Evolutionary conservation across 768 basidiomycete genomes (phyloP), one percentile per base, ranked within the genome.

Genomic region (Calocera cornea): DNA sequence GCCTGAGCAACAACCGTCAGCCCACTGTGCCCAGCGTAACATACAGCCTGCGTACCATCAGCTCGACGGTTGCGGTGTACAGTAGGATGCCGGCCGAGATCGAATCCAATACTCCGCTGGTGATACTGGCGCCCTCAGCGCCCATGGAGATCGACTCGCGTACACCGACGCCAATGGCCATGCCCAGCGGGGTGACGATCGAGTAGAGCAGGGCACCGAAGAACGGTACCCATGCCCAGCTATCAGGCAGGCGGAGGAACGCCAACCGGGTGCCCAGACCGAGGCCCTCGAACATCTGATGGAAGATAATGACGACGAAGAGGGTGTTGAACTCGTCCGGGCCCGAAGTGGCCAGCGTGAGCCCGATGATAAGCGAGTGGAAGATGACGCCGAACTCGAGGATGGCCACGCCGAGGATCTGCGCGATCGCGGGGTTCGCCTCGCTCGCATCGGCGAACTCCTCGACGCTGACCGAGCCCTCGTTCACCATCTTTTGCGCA

Each of bases 361-460:
- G 66, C n/a, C 78, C 78, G 67, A 78, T 78, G 67, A 77, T 76
- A 34, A 77, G 67, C 12, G 74, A 74, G 54, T 76, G 74, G 66
- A 76, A 72, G 68, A 74, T 69, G 50, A 74, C 72, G 34, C 75
- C 75, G 19, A 71, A 70, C 67, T 76, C 75, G 38, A 76, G 72
- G n/a, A 73, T 68, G 1, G 70, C 54, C n/a, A 75, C 73, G 14
- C 67, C 70, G 44, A 69, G 44, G 10, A 68, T 31, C 65, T 68
- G 66, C 8, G 67, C 70, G 3, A 69, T 50, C 16, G 69, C 41
- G 5, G 72, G 72, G 40, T 66, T 68, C 60, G 66, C 33, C 65
- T 71, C 72, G 33, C 67, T 68, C 31, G 72, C 68, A 49, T 71
- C 72, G 19, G 14, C 14, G 49, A 65, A 72, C 2, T 29, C 64